Conservation (phyloP, 768 basidiomycete genomes). For the Dendrothele bispora region DNA sequence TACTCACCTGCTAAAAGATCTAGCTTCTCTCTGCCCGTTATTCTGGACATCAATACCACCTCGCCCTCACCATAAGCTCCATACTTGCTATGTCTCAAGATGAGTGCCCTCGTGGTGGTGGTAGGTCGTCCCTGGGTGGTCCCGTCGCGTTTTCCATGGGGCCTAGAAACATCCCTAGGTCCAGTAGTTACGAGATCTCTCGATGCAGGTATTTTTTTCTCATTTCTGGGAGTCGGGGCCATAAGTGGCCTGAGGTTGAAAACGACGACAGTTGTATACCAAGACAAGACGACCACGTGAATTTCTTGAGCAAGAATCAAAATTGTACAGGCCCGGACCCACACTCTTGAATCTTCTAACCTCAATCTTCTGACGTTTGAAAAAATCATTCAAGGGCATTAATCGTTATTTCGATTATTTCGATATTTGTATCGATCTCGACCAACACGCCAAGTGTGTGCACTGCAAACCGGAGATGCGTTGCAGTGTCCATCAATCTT, state of each 20-base stretch:
- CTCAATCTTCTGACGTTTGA: too few species aligned
- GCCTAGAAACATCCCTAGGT: constrained; percentile 46
- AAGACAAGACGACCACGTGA: too few species aligned
- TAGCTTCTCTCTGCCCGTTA: constrained; percentile 78
- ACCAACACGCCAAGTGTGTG: too few species aligned
- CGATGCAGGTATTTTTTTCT: constrained; percentile 12
- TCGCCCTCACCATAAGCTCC: constrained; percentile 74
- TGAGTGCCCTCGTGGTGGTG: constrained; percentile 69
- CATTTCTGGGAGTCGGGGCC: constrained; percentile 29
- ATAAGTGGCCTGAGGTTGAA: constrained; percentile 21
- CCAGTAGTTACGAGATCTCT: constrained; percentile 55
- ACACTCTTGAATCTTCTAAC: too few species aligned
- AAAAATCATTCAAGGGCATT: too few species aligned
- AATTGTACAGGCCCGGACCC: too few species aligned
- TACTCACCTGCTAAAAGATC: constrained; percentile 72
- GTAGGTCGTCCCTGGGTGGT: constrained; percentile 42
- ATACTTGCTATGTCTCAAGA: constrained; percentile 74
- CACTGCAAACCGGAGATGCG: too few species aligned
- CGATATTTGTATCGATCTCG: too few species aligned
- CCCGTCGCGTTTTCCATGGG: constrained; percentile 42
- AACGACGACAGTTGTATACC: too few species aligned
- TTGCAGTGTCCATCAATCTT: too few species aligned
- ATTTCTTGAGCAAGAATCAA: too few species aligned
- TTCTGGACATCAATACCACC: constrained; percentile 52
- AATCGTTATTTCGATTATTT: too few species aligned